These are phyloP conservation scores for Nicotiana rustica DNA, from an alignment of 305 asterid genomes.

Conservation along the genomic window DNA sequence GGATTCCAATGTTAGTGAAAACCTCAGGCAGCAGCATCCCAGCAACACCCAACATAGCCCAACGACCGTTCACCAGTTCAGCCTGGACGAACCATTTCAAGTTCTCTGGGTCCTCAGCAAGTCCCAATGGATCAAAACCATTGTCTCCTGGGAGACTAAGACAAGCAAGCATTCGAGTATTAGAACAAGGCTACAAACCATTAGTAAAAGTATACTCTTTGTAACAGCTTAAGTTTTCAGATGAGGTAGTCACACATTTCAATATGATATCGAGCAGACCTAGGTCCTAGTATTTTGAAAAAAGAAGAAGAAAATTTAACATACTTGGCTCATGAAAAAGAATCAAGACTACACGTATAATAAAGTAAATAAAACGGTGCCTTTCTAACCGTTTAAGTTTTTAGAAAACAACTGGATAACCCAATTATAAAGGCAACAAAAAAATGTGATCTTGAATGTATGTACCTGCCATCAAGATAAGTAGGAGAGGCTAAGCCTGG, in stretches of 20 bases:
- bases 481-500: constrained; percentile 90
- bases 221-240: no score
- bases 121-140: constrained; percentile 93
- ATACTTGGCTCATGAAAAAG: neutral
- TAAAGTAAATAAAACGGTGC: neutral
- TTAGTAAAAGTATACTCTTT: no score
- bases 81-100: constrained; percentile 86
- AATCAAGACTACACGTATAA: neutral
- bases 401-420: neutral
- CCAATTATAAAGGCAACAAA: neutral
- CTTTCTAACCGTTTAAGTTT: neutral
- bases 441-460: neutral
- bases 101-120: constrained; percentile 93
- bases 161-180: constrained; percentile 3
- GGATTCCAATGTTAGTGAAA: constrained; percentile 66
- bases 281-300: no score
- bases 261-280: neutral
- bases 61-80: constrained; percentile 87
- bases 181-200: neutral
- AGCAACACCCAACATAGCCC: constrained; percentile 99
- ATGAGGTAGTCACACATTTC: neutral
- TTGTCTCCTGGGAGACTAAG: constrained; percentile 91
- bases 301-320: no score
- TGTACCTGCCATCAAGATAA: constrained; percentile 86
- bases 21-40: constrained; percentile 94